A percentile compares a stretch with the other conserved stretches of the same genome.
Evolutionary conservation across 257 asterid genomes (phyloP).

Genomic region (Galeopsis tetrahit): DNA sequence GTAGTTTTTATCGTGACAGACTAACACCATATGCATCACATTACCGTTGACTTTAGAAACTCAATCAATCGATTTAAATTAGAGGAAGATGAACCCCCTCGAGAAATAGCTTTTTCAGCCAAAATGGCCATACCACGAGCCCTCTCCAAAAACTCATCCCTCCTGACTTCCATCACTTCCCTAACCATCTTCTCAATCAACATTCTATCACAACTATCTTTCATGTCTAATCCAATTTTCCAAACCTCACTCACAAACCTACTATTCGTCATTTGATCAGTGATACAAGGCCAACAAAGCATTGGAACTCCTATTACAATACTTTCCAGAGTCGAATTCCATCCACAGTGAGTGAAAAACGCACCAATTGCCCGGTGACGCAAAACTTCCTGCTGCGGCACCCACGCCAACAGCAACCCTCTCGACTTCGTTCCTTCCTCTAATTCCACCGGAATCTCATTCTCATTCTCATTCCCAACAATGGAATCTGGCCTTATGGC

Average conservation of each 20-base stretch:
- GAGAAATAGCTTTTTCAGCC: constrained; percentile 24
- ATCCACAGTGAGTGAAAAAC: too few relatives aligned
- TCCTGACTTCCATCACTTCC: too few relatives aligned
- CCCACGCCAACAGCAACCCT: constrained; percentile 45
- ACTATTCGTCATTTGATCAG: too few relatives aligned
- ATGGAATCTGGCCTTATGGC: constrained; percentile 43
- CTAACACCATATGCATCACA: too few relatives aligned
- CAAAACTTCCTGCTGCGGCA: too few relatives aligned
- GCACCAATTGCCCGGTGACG: too few relatives aligned
- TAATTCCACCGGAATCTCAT: constrained; percentile 27
- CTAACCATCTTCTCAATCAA: constrained; percentile 32
- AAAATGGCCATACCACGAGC: constrained; percentile 22
- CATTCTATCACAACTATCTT: constrained; percentile 40
- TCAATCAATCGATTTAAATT: constrained; percentile 32
- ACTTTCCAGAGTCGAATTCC: too few relatives aligned
- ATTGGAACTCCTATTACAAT: too few relatives aligned
- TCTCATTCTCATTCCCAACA: too few relatives aligned
- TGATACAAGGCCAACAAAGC: too few relatives aligned
- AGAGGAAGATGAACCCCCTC: constrained; percentile 38
- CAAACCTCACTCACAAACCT: constrained; percentile 48
- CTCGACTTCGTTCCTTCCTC: constrained; percentile 31
- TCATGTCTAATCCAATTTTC: constrained; percentile 46
- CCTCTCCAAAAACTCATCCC: constrained; percentile 39
- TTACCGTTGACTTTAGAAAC: constrained; percentile 32
- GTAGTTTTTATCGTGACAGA: too few relatives aligned